Conservation (phyloP, 352 stramenopile species). For the Phytophthora vignae region DNA sequence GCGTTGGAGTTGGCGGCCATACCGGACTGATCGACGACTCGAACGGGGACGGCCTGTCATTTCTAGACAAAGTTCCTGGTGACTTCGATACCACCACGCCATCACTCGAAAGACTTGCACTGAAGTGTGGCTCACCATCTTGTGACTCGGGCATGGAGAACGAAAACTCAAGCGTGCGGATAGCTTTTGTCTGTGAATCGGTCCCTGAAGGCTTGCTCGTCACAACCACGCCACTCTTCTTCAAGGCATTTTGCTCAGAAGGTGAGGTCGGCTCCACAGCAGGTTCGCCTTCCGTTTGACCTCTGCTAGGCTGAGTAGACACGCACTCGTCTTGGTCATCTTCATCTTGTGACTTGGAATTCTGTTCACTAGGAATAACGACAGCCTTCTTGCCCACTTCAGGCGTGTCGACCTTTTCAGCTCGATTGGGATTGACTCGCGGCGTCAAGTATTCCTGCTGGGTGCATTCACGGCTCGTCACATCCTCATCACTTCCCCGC, state of each 20-base stretch:
- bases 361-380: not conserved
- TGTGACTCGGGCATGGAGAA: conserved; percentile 70
- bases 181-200: conserved; percentile 57
- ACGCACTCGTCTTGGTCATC: conserved; percentile 55
- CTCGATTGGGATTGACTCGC: conserved; percentile 21
- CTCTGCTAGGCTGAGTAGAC: conserved; percentile 54
- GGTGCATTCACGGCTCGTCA: conserved; percentile 33
- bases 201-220: conserved; percentile 4
- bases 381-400: not conserved
- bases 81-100: conserved; percentile 34
- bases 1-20: conserved; percentile 20
- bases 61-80: conserved; percentile 21
- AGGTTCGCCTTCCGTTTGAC: conserved; percentile 14
- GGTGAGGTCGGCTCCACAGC: conserved; percentile 15
- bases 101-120: conserved; percentile 48
- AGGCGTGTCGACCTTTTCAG: conserved; percentile 1
- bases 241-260: conserved; percentile 30
- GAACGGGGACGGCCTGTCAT: conserved; percentile 24
- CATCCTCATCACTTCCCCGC: conserved; percentile 26
- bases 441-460: conserved; percentile 41
- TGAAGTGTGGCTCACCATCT: conserved; percentile 51
- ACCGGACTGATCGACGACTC: conserved; percentile 40
- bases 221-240: conserved; percentile 40
- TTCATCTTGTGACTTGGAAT: conserved; percentile 11
- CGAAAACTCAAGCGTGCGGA: conserved; percentile 71